These are phyloP conservation scores for Nemania sp. DNA, from an alignment of 2,329 filamentous ascomycete genomes.

Conservation along the genomic window DNA sequence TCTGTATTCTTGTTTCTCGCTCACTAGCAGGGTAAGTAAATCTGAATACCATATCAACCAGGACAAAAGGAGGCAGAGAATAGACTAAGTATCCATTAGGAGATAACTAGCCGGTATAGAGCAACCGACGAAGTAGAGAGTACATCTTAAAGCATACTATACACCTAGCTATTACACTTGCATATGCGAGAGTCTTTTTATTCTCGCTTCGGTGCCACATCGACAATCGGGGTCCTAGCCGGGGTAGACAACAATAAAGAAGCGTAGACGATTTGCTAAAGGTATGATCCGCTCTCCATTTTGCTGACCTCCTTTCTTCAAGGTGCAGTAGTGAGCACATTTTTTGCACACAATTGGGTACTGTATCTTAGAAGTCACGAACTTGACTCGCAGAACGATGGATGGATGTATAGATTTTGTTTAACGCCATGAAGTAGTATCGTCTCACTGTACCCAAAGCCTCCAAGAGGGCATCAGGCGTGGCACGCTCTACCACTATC, in stretches of 20 bases:
- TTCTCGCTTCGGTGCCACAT: not conserved
- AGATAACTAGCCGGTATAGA: not conserved
- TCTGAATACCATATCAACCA: not conserved
- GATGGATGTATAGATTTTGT: too few relatives aligned
- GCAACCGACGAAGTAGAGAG: not conserved
- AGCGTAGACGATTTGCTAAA: not conserved
- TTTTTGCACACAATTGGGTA: not conserved
- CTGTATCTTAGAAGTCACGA: not conserved
- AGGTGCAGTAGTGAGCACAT: not conserved
- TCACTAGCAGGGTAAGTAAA: not conserved
- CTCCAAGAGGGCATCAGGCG: too few relatives aligned
- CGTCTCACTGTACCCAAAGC: too few relatives aligned
- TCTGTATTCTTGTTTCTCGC: not conserved
- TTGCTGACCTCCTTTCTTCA: not conserved
- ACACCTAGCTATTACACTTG: not conserved
- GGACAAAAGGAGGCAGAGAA: not conserved
- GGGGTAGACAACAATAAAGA: not conserved
- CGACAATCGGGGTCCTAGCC: not conserved
- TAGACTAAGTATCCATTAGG: not conserved
- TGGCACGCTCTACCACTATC: too few relatives aligned
- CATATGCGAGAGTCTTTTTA: constrained; percentile 1
- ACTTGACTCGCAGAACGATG: too few relatives aligned
- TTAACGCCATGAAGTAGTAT: too few relatives aligned
- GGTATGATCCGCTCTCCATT: not conserved
- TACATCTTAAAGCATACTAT: not conserved